phyloP scores from a whole-genome alignment of 331 rosid species.

The Cydonia oblonga region DNA sequence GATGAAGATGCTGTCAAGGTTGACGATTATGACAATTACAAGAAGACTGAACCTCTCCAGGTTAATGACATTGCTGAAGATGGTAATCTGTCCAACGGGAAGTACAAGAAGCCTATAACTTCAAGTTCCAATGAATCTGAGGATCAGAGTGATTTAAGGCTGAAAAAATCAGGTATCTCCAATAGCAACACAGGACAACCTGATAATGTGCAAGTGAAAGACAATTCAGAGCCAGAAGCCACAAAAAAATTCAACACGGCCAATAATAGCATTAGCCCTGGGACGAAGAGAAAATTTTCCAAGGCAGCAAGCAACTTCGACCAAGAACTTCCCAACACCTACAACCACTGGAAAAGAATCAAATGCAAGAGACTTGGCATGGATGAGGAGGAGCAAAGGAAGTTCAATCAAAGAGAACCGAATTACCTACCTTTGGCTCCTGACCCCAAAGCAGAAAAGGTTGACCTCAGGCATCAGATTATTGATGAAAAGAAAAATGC shows the following conservation, averaged over 20 bases:
- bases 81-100: constrained; percentile 10
- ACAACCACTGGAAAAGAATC: constrained; percentile 20
- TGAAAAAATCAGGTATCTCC: neutral
- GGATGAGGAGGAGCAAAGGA: constrained; percentile 37
- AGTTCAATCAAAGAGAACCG: constrained; percentile 53
- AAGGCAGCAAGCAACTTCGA: neutral
- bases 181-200: neutral
- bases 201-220: neutral
- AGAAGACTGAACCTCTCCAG: neutral
- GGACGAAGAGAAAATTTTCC: constrained; percentile 3
- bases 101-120: constrained; percentile 1
- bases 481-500: constrained; percentile 66
- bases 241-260: neutral
- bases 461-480: constrained; percentile 66
- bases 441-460: constrained; percentile 51
- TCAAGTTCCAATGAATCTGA: constrained; percentile 11
- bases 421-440: constrained; percentile 56
- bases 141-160: constrained; percentile 7
- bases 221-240: neutral
- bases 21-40: neutral
- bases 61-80: constrained; percentile 19
- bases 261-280: neutral
- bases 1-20: neutral
- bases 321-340: constrained; percentile 19
- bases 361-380: constrained; percentile 21